These are phyloP conservation scores for Paragyromitra xinjiangensis DNA, from an alignment of 495 filamentous ascomycete genomes.

Conservation along the genomic window DNA sequence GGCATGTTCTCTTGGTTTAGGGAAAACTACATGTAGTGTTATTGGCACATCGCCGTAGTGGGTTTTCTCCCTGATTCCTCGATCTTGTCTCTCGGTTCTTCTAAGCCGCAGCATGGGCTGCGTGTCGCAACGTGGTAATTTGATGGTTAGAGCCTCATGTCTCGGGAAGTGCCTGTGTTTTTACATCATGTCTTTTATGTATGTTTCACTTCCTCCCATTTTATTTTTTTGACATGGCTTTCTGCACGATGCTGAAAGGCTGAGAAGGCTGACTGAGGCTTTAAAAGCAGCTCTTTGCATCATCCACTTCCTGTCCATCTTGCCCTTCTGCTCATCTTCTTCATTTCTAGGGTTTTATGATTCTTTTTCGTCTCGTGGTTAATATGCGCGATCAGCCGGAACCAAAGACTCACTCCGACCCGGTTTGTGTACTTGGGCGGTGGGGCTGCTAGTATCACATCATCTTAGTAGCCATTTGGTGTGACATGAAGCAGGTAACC, in stretches of 20 bases:
- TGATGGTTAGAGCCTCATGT: conserved; percentile 45
- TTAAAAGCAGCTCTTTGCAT: conserved; percentile 42
- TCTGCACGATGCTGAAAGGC: conserved; percentile 36
- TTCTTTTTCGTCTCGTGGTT: conserved; percentile 21
- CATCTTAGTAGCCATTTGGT: conserved; percentile 31
- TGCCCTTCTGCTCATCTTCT: conserved; percentile 11
- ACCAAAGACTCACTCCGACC: conserved; percentile 1
- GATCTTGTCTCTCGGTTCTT: conserved; percentile 26
- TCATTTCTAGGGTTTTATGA: conserved; percentile 5
- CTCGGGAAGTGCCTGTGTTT: conserved; percentile 47
- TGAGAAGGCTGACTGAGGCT: conserved; percentile 34
- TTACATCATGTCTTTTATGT: conserved; percentile 46
- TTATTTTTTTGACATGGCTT: conserved; percentile 41
- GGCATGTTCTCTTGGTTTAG: not conserved
- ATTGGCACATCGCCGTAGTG: conserved; percentile 12
- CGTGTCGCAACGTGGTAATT: conserved; percentile 31
- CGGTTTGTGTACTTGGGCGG: conserved; percentile 18
- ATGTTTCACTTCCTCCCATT: conserved; percentile 46
- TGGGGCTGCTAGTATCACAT: conserved; percentile 29
- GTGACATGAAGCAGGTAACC: conserved; percentile 41
- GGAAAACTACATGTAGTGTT: not conserved
- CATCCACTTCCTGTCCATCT: conserved; percentile 20
- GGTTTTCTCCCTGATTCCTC: conserved; percentile 1
- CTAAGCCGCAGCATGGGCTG: conserved; percentile 1
- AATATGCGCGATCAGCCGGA: conserved; percentile 2